These are phyloP conservation scores for Xylaria palmicola DNA, from an alignment of 495 filamentous ascomycete genomes.

Conservation along the genomic window DNA sequence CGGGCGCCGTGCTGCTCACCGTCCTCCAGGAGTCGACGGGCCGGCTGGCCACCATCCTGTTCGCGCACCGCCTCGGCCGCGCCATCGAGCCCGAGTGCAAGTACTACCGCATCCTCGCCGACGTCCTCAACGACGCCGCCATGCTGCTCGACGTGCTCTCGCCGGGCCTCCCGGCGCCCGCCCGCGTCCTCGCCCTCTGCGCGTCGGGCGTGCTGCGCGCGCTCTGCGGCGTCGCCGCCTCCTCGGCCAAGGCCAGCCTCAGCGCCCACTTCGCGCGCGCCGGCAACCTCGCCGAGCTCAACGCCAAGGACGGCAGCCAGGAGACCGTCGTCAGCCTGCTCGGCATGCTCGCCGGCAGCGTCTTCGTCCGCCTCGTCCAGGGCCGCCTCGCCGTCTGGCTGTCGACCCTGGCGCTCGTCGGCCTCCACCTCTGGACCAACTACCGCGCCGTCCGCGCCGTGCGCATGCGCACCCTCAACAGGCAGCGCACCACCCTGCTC, in stretches of 20 bases:
- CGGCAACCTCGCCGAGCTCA: slow-evolving; percentile 91
- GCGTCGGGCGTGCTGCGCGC: slow-evolving; percentile 73
- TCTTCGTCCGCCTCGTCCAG: slow-evolving; percentile 75
- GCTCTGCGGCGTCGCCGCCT: slow-evolving; percentile 86
- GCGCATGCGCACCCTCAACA: slow-evolving; percentile 80
- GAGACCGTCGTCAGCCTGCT: slow-evolving; percentile 90
- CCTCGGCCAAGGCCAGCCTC: slow-evolving; percentile 84
- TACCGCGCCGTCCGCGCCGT: slow-evolving; percentile 83
- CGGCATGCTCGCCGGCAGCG: slow-evolving; percentile 82
- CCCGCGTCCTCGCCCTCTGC: slow-evolving; percentile 70
- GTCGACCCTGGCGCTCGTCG: slow-evolving; percentile 68
- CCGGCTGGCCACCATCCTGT: slow-evolving; percentile 84
- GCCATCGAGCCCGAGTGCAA: slow-evolving; percentile 95
- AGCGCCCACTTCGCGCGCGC: slow-evolving; percentile 86
- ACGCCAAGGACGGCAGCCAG: slow-evolving; percentile 94
- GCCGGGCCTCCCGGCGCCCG: slow-evolving; percentile 68
- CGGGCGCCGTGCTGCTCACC: slow-evolving; percentile 80
- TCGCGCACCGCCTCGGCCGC: slow-evolving; percentile 81
- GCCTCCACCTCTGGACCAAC: slow-evolving; percentile 76
- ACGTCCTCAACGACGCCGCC: slow-evolving; percentile 89
- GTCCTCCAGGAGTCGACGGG: slow-evolving; percentile 84
- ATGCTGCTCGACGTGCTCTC: slow-evolving; percentile 88
- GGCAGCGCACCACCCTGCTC: slow-evolving; percentile 81
- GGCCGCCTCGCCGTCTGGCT: slow-evolving; percentile 71
- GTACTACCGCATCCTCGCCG: slow-evolving; percentile 84